Percentiles rank a stretch among this genome's conserved stretches.
These are phyloP conservation scores for Eruca vesicaria DNA, from an alignment of 441 rosid genomes.

Conservation along the genomic window DNA sequence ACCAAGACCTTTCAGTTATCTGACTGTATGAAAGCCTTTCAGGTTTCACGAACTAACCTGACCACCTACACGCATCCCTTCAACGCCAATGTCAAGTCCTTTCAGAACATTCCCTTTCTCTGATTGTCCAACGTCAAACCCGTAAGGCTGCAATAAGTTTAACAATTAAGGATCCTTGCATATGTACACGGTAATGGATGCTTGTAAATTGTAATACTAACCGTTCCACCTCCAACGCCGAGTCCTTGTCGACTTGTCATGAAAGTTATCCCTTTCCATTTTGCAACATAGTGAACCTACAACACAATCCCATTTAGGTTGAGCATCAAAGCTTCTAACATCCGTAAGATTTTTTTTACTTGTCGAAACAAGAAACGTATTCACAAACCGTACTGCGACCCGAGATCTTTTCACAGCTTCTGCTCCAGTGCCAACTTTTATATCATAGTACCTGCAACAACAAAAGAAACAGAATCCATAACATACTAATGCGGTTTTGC, in stretches of 20 bases:
- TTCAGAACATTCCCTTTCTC: constrained; percentile 82
- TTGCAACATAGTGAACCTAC: constrained; percentile 93
- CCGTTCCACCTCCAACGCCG: constrained; percentile 96
- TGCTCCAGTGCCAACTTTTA: constrained; percentile 79
- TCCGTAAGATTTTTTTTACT: neutral
- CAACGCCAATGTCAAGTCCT: constrained; percentile 87
- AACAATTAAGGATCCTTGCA: neutral
- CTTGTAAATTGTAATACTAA: constrained; percentile 33
- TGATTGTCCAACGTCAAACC: constrained; percentile 94
- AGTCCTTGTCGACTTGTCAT: constrained; percentile 96
- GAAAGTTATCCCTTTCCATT: constrained; percentile 92
- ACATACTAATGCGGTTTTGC: constrained; percentile 13
- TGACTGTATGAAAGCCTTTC: neutral
- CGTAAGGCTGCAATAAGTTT: constrained; percentile 68
- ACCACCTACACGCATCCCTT: constrained; percentile 92
- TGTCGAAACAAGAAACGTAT: constrained; percentile 40
- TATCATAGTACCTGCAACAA: constrained; percentile 75
- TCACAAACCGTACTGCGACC: constrained; percentile 95
- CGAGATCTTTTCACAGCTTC: constrained; percentile 86
- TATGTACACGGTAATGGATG: neutral
- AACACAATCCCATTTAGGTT: neutral
- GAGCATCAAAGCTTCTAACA: neutral
- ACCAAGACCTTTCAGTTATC: neutral
- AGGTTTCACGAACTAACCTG: constrained; percentile 53
- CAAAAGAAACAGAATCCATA: constrained; percentile 1